Evolutionary conservation across 805 yeast genomes (phyloP), one percentile per base, ranked within the genome.

Genomic region (Saccharomycopsis oosterbeekiorum): DNA sequence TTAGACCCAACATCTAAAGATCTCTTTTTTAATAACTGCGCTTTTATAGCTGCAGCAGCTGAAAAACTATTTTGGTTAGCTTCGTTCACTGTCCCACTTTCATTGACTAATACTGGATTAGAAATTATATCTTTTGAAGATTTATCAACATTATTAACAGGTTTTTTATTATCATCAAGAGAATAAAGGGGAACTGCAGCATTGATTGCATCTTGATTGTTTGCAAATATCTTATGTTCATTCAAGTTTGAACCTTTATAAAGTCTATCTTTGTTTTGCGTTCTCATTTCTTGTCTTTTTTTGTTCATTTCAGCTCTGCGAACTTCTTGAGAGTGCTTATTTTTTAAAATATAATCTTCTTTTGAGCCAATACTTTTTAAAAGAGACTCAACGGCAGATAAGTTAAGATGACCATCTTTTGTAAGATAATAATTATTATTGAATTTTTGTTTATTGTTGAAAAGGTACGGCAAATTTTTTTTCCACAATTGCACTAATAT

Each of bases 401-500:
- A 72, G 69, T 90, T 84, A 58, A 94, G 79, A 17, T 78, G 77
- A 51, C 99, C 99, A 72, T 94, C 99, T 67, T 92, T 83, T 0
- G 98, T 93, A 69, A 94, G 80, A 71, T 86, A 94, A 21, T 88
- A 87, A 58, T 81, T 76, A 88, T 77, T 59, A 24, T 62, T 59
- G 17, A 62, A 64, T 34, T 60, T 57, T 47, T 60, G 55, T 41
- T 63, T 61, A 40, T 64, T 64, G 47, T 59, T 56, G 29, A 64
- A 62, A 17, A 64, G 34, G 37, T 71, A 68, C 0, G 96, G 87
- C 56, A 94, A 70, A 0, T 80, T 72, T 41, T 80, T 77, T 68
- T 92, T 91, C 99, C 99, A 94, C 56, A 93, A 83, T 47, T 79
- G 80, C 12, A 90, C 85, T 59, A 94, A 75, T 26, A 82, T 77